phyloP scores from a whole-genome alignment of 75 land plant genomes.

The Ceratopteris richardii region DNA sequence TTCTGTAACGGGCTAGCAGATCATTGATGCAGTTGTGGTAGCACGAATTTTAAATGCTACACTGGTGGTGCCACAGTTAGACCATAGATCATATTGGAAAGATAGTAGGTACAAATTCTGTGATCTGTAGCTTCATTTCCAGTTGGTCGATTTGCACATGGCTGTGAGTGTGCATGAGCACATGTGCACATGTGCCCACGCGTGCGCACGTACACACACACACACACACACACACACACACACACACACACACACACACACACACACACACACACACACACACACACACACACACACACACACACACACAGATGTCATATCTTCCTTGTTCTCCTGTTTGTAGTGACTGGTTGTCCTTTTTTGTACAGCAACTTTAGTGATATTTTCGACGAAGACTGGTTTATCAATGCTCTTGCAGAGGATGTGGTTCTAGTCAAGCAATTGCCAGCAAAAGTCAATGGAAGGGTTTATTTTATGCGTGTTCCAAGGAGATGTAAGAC shows the following conservation, averaged over 20 bases:
- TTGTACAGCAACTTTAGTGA: constrained; percentile 36
- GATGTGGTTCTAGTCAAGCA: constrained; percentile 28
- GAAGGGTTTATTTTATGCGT: constrained; percentile 11
- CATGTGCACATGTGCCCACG: too few relatives aligned
- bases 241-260: too few relatives aligned
- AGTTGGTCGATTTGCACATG: too few relatives aligned
- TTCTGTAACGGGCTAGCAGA: constrained; percentile 32
- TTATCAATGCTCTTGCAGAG: constrained; percentile 23
- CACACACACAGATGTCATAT: too few relatives aligned
- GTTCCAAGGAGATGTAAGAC: constrained; percentile 34
- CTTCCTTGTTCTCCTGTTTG: too few relatives aligned
- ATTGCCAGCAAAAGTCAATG: constrained; percentile 12
- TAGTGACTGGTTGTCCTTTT: neutral
- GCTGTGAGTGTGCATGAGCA: too few relatives aligned
- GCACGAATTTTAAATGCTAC: constrained; percentile 96
- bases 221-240: too few relatives aligned
- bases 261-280: too few relatives aligned
- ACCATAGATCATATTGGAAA: constrained; percentile 93
- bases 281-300: too few relatives aligned
- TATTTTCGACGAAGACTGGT: constrained; percentile 38
- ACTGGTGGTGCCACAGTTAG: constrained; percentile 80
- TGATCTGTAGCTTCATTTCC: too few relatives aligned
- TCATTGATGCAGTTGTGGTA: constrained; percentile 96
- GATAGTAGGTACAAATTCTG: constrained; percentile 93
- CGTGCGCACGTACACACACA: too few relatives aligned